These are phyloP conservation scores for Solanum medicagineum DNA, from an alignment of 257 asterid genomes.

Conservation along the genomic window DNA sequence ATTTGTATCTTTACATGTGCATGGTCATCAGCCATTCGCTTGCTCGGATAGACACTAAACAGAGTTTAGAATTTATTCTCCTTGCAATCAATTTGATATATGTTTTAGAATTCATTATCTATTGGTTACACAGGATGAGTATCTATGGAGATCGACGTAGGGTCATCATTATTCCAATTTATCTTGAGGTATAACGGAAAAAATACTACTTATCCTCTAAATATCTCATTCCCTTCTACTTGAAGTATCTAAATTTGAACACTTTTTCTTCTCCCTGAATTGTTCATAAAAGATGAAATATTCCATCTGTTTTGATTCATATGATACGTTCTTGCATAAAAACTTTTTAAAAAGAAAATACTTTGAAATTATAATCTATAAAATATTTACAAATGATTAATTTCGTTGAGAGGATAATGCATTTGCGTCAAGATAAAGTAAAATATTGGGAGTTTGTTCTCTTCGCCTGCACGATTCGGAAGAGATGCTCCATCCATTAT, in stretches of 20 bases:
- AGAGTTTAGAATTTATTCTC: neutral
- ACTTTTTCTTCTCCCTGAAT: neutral
- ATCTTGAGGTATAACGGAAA: neutral
- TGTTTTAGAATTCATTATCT: neutral
- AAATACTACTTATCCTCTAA: neutral
- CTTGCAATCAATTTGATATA: neutral
- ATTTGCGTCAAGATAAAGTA: neutral
- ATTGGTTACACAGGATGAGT: neutral
- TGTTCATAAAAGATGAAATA: neutral
- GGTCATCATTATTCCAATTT: neutral
- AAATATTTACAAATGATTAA: neutral
- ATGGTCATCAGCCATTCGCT: neutral
- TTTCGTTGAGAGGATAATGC: neutral
- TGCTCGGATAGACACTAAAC: neutral
- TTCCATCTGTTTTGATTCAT: neutral
- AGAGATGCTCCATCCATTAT: neutral
- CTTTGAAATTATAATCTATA: neutral
- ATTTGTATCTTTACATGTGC: neutral
- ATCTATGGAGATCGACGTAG: neutral
- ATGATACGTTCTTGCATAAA: neutral
- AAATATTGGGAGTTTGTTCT: neutral
- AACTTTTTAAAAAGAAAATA: neutral
- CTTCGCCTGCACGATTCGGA: neutral
- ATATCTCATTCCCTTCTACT: neutral
- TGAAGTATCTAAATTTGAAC: neutral